Evolutionary conservation across 1,284 basidiomycete species (phyloP).

Genomic region (Fomitopsis pinicola): DNA sequence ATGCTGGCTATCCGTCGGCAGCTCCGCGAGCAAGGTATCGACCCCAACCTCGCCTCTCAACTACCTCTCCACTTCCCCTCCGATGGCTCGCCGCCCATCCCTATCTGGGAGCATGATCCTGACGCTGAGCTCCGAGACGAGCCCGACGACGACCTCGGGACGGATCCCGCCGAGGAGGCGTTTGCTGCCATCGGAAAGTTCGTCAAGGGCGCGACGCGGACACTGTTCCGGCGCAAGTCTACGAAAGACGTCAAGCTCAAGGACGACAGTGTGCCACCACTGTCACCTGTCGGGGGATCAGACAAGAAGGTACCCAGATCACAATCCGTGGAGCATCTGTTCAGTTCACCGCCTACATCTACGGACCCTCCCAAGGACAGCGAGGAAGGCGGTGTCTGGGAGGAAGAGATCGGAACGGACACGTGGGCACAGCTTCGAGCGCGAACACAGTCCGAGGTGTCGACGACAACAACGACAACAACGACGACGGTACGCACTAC

Average conservation of each 20-base stretch:
- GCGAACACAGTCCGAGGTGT: not conserved
- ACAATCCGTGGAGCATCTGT: not conserved
- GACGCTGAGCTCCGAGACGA: conserved; percentile 12
- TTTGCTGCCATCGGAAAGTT: conserved; percentile 21
- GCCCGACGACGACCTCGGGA: conserved; percentile 6
- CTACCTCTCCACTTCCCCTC: conserved; percentile 11
- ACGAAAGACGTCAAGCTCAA: conserved; percentile 9
- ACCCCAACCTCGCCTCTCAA: conserved; percentile 7
- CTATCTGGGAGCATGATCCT: conserved; percentile 4
- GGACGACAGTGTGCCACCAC: not conserved
- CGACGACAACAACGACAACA: not conserved
- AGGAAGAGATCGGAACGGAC: conserved; percentile 15
- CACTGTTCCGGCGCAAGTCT: conserved; percentile 23
- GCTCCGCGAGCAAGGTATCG: conserved; percentile 18
- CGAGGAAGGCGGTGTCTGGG: conserved; percentile 17
- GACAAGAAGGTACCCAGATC: not conserved
- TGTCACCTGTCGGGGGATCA: not conserved
- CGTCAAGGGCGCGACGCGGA: conserved; percentile 24
- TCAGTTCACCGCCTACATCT: not conserved
- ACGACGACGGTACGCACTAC: not conserved
- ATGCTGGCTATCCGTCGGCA: conserved; percentile 32
- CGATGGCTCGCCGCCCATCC: conserved; percentile 1
- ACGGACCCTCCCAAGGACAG: not conserved
- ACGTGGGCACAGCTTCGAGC: conserved; percentile 15
- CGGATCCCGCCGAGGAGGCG: conserved; percentile 24